Evolutionary conservation across 2,329 filamentous ascomycete species (phyloP), one percentile per base, ranked within the genome.

Genomic region (Raffaelea arxii): DNA sequence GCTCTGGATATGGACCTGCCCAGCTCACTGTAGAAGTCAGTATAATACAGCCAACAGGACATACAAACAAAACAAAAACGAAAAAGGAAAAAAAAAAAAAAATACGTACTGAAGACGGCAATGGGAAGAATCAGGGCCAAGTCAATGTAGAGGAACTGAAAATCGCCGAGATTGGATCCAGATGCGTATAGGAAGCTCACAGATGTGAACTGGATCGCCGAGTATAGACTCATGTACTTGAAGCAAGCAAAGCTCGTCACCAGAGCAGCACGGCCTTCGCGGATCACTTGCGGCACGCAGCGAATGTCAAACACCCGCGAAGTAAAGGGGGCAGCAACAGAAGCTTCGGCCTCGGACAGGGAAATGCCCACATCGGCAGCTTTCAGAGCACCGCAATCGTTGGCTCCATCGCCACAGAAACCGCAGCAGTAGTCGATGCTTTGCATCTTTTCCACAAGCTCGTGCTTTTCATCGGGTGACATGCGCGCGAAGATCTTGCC

Each of bases 191-290:
- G 75, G 61, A 98, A 96, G 73, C 86, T 94, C 59, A 98, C 94
- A 1, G 87, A 88, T 7, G 88, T 94, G 69, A 98, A 98, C 64
- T 98, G 92, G 54, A 98, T 98, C n/a, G 92, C 91, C 3, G 90
- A 97, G 70, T 98, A 98, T 54, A 98, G 68, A 57, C 86, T 94
- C 94, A 98, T 98, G 67, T 94, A 98, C 70, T 97, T 98, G 76
- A 98, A 98, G 69, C 92, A 98, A 68, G 87, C 94, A 69, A 98
- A 98, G 65, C 89, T 95, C 12, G 92, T 98, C n/a, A 97, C 90
- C 27, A 98, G 75, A 27, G 94, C 87, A 19, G 91, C 91, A 52
- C 94, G 82, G 19, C 92, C 92, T 70, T 98, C 92, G 54, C 89
- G 76, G 51, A 98, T 97, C 53, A 98, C 83, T 58, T 91, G 83